A percentile compares a stretch with the other conserved stretches of the same genome.
Conservation (phyloP, 148 eudicot species). For the Polygonum maritimum region DNA sequence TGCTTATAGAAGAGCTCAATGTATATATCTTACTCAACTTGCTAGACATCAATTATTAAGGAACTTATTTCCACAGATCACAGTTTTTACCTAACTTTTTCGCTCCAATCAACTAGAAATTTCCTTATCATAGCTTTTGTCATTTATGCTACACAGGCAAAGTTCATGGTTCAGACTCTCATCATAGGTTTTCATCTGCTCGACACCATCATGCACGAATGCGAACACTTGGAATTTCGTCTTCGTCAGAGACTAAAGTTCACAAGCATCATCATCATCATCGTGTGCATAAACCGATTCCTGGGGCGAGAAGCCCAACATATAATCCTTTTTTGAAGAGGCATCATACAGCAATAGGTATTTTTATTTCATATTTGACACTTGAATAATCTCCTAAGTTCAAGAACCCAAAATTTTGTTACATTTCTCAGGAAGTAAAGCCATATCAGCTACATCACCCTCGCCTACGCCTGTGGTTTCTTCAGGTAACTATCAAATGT, state of each 20-base stretch:
- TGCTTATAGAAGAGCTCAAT: neutral
- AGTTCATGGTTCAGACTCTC: neutral
- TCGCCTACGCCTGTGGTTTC: slow-evolving; percentile 26
- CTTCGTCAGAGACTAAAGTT: neutral
- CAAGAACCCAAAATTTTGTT: neutral
- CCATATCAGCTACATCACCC: slow-evolving; percentile 25
- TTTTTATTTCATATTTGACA: neutral
- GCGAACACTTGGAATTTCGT: slow-evolving; percentile 5
- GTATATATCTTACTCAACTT: neutral
- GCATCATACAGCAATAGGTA: neutral
- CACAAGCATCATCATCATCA: slow-evolving; percentile 1
- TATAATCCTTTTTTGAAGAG: neutral
- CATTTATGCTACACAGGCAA: neutral
- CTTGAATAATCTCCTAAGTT: neutral
- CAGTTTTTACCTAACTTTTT: neutral
- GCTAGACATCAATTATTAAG: neutral
- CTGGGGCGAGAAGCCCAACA: neutral
- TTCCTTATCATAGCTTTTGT: neutral
- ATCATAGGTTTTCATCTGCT: neutral
- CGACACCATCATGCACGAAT: slow-evolving; percentile 2
- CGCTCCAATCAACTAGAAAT: neutral
- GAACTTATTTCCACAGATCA: neutral
- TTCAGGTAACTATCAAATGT: slow-evolving; percentile 17
- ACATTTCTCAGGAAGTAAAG: slow-evolving; percentile 13
- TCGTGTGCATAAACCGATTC: neutral